phyloP scores from a whole-genome alignment of 176 grass and related monocot genomes.

The Areca catechu region DNA sequence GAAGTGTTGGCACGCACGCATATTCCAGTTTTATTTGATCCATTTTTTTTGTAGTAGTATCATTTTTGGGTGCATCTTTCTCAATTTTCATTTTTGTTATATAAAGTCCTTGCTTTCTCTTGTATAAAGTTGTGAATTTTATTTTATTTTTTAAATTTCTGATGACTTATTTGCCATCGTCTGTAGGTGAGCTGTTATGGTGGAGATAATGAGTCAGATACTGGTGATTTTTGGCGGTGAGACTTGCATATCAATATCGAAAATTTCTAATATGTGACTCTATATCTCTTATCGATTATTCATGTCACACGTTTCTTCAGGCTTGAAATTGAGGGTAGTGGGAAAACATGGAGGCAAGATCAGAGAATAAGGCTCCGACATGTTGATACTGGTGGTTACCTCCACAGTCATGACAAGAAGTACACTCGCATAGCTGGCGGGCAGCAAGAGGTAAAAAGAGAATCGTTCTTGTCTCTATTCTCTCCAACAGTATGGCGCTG shows the following conservation, averaged over 20 bases:
- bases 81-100: too few relatives aligned
- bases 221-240: conserved; percentile 70
- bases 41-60: too few relatives aligned
- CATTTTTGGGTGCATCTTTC: too few relatives aligned
- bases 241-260: conserved; percentile 1
- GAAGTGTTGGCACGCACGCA: too few relatives aligned
- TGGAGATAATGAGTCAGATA: conserved; percentile 48
- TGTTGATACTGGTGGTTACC: conserved; percentile 59
- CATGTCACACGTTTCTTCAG: conserved; percentile 21
- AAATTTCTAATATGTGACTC: too few relatives aligned
- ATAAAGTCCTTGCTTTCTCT: too few relatives aligned
- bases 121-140: too few relatives aligned
- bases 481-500: too few relatives aligned
- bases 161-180: not conserved
- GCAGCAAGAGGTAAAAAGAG: conserved; percentile 57
- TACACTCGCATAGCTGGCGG: conserved; percentile 67
- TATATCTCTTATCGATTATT: not conserved
- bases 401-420: conserved; percentile 80
- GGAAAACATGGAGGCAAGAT: conserved; percentile 56
- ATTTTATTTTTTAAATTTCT: too few relatives aligned
- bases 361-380: conserved; percentile 55
- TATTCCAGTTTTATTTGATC: too few relatives aligned
- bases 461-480: not conserved
- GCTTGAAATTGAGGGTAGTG: conserved; percentile 60
- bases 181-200: conserved; percentile 72